A percentile compares a stretch with the other conserved stretches of the same genome.
These are phyloP conservation scores for Ceratobasidium sp. DNA, from an alignment of 1,284 basidiomycete species.

Conservation along the genomic window DNA sequence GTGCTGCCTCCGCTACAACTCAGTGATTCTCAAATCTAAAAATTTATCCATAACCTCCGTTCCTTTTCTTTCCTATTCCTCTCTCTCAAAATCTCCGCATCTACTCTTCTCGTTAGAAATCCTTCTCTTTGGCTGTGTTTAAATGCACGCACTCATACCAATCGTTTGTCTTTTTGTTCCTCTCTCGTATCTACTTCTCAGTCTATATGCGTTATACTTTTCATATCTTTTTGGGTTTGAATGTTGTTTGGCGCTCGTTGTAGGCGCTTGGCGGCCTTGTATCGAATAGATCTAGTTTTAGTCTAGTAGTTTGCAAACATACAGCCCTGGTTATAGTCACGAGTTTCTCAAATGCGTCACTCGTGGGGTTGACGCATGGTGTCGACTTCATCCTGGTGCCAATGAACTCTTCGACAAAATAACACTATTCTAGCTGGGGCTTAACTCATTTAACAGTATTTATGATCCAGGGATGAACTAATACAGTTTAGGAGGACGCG, in stretches of 20 bases:
- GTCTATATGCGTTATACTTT: slow-evolving; percentile 11
- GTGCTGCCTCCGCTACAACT: slow-evolving; percentile 16
- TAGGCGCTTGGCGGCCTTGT: slow-evolving; percentile 4
- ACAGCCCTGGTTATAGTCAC: too few species aligned
- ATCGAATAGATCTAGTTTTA: slow-evolving; percentile 30
- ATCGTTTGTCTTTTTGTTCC: not conserved
- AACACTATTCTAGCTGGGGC: too few species aligned
- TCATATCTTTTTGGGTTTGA: not conserved
- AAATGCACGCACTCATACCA: slow-evolving; percentile 17
- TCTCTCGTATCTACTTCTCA: not conserved
- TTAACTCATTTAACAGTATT: too few species aligned
- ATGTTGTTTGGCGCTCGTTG: not conserved
- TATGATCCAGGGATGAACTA: too few species aligned
- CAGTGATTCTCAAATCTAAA: slow-evolving; percentile 14
- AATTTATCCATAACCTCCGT: not conserved
- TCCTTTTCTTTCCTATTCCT: not conserved
- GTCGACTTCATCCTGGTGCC: too few species aligned
- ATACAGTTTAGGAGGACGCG: too few species aligned
- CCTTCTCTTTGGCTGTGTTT: not conserved
- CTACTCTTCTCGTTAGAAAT: not conserved
- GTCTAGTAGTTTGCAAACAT: not conserved
- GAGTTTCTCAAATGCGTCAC: too few species aligned
- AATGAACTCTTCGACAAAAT: too few species aligned
- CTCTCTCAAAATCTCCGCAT: not conserved
- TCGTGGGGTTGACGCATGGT: too few species aligned